A percentile compares a stretch with the other conserved stretches of the same genome.
Evolutionary conservation across 75 land plant species (phyloP).

Genomic region (Chamaecyparis obtusa): DNA sequence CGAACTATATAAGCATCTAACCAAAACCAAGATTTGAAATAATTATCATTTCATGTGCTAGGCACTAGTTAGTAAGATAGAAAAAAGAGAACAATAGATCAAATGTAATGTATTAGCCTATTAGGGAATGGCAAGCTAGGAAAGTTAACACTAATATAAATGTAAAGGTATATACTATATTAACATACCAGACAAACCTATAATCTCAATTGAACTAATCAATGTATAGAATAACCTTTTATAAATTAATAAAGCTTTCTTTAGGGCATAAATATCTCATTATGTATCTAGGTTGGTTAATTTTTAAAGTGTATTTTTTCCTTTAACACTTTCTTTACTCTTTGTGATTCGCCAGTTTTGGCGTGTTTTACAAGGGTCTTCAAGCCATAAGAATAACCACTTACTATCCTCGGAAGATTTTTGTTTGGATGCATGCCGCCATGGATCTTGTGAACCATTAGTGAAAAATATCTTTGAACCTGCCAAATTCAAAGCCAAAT

Average conservation of each 20-base stretch:
- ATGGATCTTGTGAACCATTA: slow-evolving; percentile 99
- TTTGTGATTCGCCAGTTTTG: neutral
- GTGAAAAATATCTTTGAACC: slow-evolving; percentile 91
- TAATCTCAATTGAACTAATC: neutral
- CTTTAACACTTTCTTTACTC: neutral
- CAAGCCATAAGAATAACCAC: slow-evolving; percentile 18
- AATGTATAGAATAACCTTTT: neutral
- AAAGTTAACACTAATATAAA: neutral
- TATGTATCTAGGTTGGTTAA: neutral
- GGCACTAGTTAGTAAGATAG: neutral
- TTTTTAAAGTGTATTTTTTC: neutral
- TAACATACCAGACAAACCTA: neutral
- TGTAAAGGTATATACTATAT: neutral
- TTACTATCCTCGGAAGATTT: slow-evolving; percentile 77
- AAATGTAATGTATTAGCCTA: neutral
- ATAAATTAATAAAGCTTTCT: neutral
- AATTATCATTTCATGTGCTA: neutral
- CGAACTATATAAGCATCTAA: neutral
- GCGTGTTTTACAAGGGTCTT: neutral
- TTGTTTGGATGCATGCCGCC: slow-evolving; percentile 98
- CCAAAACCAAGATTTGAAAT: neutral
- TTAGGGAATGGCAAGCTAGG: neutral
- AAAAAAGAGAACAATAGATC: neutral
- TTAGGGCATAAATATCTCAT: neutral
- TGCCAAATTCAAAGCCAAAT: slow-evolving; percentile 18